A percentile compares a stretch with the other conserved stretches of the same genome.
Evolutionary conservation across 139 green algal genomes (phyloP).

Genomic region (Tetradesmus lagerheimii): DNA sequence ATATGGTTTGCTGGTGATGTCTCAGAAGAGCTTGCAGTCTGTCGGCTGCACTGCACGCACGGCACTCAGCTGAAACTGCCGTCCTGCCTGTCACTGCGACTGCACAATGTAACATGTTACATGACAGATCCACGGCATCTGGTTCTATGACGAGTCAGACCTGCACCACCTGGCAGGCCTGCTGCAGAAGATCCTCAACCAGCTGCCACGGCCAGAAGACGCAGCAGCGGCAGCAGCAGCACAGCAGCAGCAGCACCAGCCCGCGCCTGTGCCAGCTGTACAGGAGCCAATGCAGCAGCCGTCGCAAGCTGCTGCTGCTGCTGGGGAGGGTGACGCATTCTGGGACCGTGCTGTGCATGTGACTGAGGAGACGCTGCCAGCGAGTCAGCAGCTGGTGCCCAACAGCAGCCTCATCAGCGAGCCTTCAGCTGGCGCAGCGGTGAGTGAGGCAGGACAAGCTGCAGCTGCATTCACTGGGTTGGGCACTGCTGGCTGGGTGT

Average conservation of each 20-base stretch:
- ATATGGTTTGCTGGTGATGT: too few species aligned
- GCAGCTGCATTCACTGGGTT: too few species aligned
- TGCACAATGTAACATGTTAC: not conserved
- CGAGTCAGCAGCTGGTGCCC: slow-evolving; percentile 40
- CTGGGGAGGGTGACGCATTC: slow-evolving; percentile 55
- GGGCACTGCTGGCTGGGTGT: too few species aligned
- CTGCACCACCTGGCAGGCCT: slow-evolving; percentile 74
- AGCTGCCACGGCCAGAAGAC: slow-evolving; percentile 17
- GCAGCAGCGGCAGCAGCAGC: not conserved
- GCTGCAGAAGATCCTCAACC: slow-evolving; percentile 70
- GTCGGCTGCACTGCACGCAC: not conserved
- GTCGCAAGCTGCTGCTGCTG: not conserved
- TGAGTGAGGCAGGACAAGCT: not conserved
- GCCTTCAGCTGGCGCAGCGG: not conserved
- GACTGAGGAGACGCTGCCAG: slow-evolving; percentile 42
- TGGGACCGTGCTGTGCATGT: slow-evolving; percentile 64
- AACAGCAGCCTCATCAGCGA: slow-evolving; percentile 16
- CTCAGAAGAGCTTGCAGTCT: not conserved
- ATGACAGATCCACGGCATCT: slow-evolving; percentile 88
- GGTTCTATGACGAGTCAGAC: slow-evolving; percentile 91
- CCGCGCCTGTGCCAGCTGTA: not conserved
- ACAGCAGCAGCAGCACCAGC: slow-evolving; percentile 25
- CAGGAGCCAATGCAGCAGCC: not conserved
- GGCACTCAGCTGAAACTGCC: not conserved
- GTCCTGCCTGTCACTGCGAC: not conserved